Percentiles rank a stretch among this genome's conserved stretches.
Evolutionary conservation across 345 rosid genomes (phyloP).

Genomic region (Triadica sebifera): DNA sequence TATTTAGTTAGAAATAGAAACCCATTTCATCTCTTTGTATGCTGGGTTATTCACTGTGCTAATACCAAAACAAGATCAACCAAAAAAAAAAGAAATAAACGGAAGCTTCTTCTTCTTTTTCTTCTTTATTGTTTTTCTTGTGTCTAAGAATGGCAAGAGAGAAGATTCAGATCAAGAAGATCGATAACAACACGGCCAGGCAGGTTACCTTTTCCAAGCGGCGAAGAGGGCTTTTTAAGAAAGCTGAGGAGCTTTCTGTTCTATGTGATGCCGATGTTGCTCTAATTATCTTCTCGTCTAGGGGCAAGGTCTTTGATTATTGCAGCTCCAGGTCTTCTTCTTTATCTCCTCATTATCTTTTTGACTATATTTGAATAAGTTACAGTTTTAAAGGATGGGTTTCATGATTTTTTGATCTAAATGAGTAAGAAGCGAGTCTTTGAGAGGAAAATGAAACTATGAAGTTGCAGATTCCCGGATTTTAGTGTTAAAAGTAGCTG

Average conservation of each 20-base stretch:
- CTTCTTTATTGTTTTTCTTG: not conserved
- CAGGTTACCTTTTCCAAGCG: slow-evolving; percentile 30
- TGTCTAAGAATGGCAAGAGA: slow-evolving; percentile 20
- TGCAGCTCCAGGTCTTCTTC: slow-evolving; percentile 22
- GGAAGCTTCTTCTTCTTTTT: not conserved
- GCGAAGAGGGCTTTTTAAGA: slow-evolving; percentile 26
- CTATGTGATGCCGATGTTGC: slow-evolving; percentile 30
- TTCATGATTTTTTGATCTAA: not conserved
- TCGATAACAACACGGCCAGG: slow-evolving; percentile 24
- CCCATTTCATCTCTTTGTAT: slow-evolving; percentile 1
- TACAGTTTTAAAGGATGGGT: not conserved
- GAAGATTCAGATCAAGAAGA: slow-evolving; percentile 32
- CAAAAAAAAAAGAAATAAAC: not conserved
- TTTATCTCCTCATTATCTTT: not conserved
- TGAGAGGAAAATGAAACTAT: not conserved
- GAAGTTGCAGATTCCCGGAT: not conserved
- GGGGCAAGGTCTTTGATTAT: slow-evolving; percentile 21
- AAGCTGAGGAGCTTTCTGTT: slow-evolving; percentile 30
- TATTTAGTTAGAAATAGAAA: not conserved
- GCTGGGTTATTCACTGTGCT: slow-evolving; percentile 12
- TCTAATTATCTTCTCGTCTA: slow-evolving; percentile 23
- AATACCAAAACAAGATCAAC: not conserved
- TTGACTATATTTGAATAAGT: not conserved
- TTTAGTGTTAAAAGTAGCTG: not conserved
- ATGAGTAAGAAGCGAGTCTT: not conserved